These are phyloP conservation scores for Aspergillus nidulans DNA, from an alignment of 495 filamentous ascomycete species.

Conservation along the genomic window DNA sequence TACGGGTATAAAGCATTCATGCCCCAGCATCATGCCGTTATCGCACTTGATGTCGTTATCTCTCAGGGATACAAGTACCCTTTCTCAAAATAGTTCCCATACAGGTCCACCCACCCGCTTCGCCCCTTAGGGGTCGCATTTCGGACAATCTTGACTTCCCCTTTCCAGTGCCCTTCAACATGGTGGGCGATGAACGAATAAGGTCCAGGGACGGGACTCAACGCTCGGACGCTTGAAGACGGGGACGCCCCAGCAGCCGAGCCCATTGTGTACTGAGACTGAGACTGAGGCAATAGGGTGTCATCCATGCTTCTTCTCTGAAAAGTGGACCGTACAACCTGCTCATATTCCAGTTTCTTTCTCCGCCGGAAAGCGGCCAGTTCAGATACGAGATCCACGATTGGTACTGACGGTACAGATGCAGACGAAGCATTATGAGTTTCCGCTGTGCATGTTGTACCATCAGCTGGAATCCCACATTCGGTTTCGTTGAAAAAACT, in stretches of 20 bases:
- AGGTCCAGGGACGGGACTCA: conserved; percentile 13
- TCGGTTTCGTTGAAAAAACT: conserved; percentile 63
- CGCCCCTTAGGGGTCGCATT: conserved; percentile 40
- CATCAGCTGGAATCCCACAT: conserved; percentile 49
- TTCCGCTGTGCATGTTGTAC: conserved; percentile 34
- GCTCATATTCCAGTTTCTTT: conserved; percentile 44
- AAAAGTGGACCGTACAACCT: conserved; percentile 26
- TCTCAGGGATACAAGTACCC: conserved; percentile 47
- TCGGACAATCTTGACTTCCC: conserved; percentile 49
- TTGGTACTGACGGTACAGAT: conserved; percentile 11
- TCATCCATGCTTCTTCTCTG: conserved; percentile 24
- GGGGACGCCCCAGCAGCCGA: conserved; percentile 11
- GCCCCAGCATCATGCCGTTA: not conserved
- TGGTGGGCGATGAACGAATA: conserved; percentile 28
- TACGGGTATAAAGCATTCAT: not conserved
- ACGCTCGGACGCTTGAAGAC: conserved; percentile 7
- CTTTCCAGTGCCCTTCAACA: conserved; percentile 51
- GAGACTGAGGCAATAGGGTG: conserved; percentile 17
- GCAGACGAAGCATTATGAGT: conserved; percentile 1
- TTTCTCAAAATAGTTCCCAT: conserved; percentile 53
- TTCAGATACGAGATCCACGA: conserved; percentile 46
- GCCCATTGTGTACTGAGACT: conserved; percentile 13
- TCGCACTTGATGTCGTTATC: not conserved
- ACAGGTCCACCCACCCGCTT: conserved; percentile 46
- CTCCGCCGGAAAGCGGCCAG: conserved; percentile 43